Conservation (phyloP, 768 basidiomycete species). For the Serendipita sp. region DNA sequence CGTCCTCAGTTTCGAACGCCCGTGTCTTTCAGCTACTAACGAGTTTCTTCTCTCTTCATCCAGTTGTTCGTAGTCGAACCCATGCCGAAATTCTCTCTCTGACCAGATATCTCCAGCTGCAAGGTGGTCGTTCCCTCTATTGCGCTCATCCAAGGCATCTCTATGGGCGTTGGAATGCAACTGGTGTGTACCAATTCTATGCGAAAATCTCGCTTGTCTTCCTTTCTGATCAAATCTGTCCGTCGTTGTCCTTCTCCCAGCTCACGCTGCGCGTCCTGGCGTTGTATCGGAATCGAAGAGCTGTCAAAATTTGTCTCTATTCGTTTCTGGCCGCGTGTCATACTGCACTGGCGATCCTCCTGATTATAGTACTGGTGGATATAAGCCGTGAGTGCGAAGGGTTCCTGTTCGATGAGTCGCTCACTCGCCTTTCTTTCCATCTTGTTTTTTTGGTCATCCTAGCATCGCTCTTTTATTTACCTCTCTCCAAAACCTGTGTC, state of each 20-base stretch:
- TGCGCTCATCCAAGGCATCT: not conserved
- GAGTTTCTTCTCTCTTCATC: no score
- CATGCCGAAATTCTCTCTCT: no score
- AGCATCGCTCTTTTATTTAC: not conserved
- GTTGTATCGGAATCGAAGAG: not conserved
- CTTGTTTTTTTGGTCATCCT: no score
- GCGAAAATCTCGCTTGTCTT: no score
- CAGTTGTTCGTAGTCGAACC: not conserved
- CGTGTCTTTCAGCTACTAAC: not conserved
- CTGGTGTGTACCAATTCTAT: no score
- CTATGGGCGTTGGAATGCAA: not conserved
- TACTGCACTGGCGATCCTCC: not conserved
- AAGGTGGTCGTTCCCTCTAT: not conserved
- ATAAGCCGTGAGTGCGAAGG: not conserved
- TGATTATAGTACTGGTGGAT: not conserved
- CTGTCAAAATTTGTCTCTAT: not conserved
- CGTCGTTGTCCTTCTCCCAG: no score
- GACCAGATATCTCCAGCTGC: no score
- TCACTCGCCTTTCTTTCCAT: no score
- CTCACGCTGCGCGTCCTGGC: not conserved
- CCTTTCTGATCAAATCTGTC: no score
- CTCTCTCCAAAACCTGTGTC: not conserved
- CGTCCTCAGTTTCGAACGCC: not conserved
- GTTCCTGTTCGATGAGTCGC: not conserved
- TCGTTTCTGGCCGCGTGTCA: not conserved